Evolutionary conservation across 116 monocot species (phyloP).

Genomic region (Phalaenopsis hybrid): DNA sequence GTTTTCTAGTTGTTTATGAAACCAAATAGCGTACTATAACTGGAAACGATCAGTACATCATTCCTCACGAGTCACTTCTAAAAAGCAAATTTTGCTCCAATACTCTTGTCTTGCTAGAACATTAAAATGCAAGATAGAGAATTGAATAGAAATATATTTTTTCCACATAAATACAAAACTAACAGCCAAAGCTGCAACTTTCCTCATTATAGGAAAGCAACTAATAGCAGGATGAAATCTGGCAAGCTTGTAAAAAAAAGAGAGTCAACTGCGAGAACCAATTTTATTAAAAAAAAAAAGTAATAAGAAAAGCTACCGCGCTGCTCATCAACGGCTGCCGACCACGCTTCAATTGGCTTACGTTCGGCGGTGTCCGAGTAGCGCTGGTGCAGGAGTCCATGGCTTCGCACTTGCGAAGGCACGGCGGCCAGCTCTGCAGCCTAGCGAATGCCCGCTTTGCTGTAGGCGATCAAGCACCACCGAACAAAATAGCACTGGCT

Average conservation of each 20-base stretch:
- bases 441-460: constrained; percentile 21
- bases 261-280: background rate
- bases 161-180: too few species aligned
- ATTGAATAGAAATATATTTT: background rate
- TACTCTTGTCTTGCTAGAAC: constrained; percentile 45
- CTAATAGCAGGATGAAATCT: background rate
- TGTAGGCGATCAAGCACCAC: constrained; percentile 40
- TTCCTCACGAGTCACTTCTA: constrained; percentile 54
- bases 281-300: background rate
- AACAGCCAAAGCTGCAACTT: background rate
- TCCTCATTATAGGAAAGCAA: background rate
- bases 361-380: constrained; percentile 8
- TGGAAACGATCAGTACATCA: constrained; percentile 39
- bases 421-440: constrained; percentile 26
- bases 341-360: constrained; percentile 44
- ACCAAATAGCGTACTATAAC: constrained; percentile 50
- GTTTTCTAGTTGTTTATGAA: constrained; percentile 28
- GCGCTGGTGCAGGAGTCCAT: constrained; percentile 51
- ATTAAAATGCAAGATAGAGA: constrained; percentile 10
- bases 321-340: constrained; percentile 44
- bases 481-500: constrained; percentile 47
- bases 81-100: constrained; percentile 48
- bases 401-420: constrained; percentile 31
- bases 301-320: constrained; percentile 30
- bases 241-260: background rate